phyloP scores from a whole-genome alignment of 2,329 filamentous ascomycete species.

The Pestalotiopsis sp. region DNA sequence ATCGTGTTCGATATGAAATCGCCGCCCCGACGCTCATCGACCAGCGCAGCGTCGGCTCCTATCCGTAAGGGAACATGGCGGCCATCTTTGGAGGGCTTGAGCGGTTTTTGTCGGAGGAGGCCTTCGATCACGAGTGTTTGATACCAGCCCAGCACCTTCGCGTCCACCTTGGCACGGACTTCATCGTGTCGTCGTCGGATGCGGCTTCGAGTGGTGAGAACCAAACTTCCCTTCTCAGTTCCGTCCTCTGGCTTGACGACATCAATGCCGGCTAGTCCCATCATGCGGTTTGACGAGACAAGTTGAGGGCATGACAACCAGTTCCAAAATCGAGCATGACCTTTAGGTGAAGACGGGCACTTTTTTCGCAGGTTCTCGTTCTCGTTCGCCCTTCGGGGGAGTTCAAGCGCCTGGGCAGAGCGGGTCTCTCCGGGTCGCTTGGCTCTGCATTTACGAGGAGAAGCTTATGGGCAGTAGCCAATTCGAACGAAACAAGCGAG shows the following conservation, averaged over 20 bases:
- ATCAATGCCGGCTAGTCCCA: slow-evolving; percentile 8
- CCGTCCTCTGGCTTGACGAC: slow-evolving; percentile 5
- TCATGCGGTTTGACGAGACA: not conserved
- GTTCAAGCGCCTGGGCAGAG: not conserved
- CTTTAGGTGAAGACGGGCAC: not conserved
- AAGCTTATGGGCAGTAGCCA: not conserved
- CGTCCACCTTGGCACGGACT: slow-evolving; percentile 20
- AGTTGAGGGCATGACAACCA: not conserved
- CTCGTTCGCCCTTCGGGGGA: not conserved
- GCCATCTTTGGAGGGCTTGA: slow-evolving; percentile 75
- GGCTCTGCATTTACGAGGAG: not conserved
- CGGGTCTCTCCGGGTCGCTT: not conserved
- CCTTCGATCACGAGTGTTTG: slow-evolving; percentile 45
- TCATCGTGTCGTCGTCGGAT: slow-evolving; percentile 20
- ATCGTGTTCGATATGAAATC: slow-evolving; percentile 65
- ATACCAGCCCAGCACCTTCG: slow-evolving; percentile 31
- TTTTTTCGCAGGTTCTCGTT: not conserved
- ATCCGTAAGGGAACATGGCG: slow-evolving; percentile 47
- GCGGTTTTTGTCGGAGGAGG: slow-evolving; percentile 65
- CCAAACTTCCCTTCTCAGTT: slow-evolving; percentile 8
- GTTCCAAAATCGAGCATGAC: not conserved
- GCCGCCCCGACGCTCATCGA: slow-evolving; percentile 53
- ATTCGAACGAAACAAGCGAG: slow-evolving; percentile 1
- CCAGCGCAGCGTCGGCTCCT: slow-evolving; percentile 40
- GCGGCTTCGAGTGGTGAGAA: slow-evolving; percentile 16